A percentile compares a stretch with the other conserved stretches of the same genome.
Conservation (phyloP, 345 rosid genomes). For the Gossypium anomalum region DNA sequence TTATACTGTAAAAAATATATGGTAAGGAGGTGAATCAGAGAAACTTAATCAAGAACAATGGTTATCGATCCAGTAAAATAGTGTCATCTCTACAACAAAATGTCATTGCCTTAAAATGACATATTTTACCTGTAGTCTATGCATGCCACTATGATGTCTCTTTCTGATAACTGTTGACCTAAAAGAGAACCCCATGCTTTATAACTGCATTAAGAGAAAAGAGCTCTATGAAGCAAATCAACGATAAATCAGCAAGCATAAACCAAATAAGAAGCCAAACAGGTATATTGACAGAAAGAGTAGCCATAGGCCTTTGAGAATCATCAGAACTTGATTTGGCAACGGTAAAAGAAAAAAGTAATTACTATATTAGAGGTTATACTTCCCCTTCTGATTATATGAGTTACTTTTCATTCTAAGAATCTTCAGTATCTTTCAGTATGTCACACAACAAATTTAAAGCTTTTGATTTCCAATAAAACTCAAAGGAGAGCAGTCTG, state of each 20-base stretch:
- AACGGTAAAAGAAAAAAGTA: constrained; percentile 1
- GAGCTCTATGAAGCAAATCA: constrained; percentile 19
- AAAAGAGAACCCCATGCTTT: constrained; percentile 98
- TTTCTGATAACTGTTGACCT: constrained; percentile 87
- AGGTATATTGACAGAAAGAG: neutral
- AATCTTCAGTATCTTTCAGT: neutral
- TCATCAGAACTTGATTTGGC: neutral
- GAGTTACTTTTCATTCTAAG: neutral
- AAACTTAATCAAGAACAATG: neutral
- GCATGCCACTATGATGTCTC: constrained; percentile 92
- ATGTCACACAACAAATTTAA: neutral
- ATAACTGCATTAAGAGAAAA: constrained; percentile 55
- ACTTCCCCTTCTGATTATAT: neutral
- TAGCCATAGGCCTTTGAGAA: neutral
- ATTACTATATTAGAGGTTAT: neutral
- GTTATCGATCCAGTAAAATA: neutral
- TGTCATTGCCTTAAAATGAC: constrained; percentile 7
- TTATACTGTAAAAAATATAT: neutral
- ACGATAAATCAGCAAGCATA: constrained; percentile 3
- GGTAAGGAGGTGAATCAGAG: neutral
- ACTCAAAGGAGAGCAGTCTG: neutral
- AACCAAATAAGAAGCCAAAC: neutral
- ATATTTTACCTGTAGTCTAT: constrained; percentile 80
- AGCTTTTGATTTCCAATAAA: constrained; percentile 3
- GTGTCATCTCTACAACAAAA: neutral